Conservation (phyloP, 495 filamentous ascomycete genomes). For the Oidiodendron maius region DNA sequence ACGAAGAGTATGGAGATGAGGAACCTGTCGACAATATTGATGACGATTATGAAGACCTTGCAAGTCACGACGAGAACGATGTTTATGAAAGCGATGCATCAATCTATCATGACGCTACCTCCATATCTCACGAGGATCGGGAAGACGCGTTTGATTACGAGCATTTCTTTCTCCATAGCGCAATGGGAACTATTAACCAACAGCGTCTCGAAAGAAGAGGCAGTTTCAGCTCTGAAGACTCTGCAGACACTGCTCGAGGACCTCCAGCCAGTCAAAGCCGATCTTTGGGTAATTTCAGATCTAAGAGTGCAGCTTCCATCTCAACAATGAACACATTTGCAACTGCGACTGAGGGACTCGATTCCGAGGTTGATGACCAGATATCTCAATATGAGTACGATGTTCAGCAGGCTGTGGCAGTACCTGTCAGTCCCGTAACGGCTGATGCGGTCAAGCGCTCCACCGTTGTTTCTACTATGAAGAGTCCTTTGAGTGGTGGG, state of each 20-base stretch:
- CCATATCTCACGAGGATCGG: slow-evolving; percentile 78
- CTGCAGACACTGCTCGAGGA: slow-evolving; percentile 68
- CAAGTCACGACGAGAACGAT: slow-evolving; percentile 19
- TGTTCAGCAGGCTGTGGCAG: slow-evolving; percentile 21
- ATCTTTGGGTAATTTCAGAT: slow-evolving; percentile 35
- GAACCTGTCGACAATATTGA: slow-evolving; percentile 13
- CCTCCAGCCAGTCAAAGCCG: slow-evolving; percentile 23
- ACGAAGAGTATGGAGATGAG: slow-evolving; percentile 5
- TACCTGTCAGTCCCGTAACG: slow-evolving; percentile 37
- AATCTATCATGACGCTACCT: slow-evolving; percentile 50
- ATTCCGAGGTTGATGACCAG: slow-evolving; percentile 35
- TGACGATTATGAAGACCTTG: slow-evolving; percentile 18
- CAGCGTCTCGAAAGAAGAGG: slow-evolving; percentile 37
- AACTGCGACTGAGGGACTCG: slow-evolving; percentile 65
- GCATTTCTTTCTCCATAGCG: slow-evolving; percentile 87
- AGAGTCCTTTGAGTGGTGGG: slow-evolving; percentile 18
- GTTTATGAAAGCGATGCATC: slow-evolving; percentile 33
- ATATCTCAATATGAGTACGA: slow-evolving; percentile 24
- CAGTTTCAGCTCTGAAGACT: slow-evolving; percentile 60
- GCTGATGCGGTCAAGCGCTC: slow-evolving; percentile 22
- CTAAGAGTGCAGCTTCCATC: slow-evolving; percentile 59
- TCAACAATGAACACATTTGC: slow-evolving; percentile 79
- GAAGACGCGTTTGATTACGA: slow-evolving; percentile 98
- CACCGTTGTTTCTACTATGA: slow-evolving; percentile 15
- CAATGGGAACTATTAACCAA: slow-evolving; percentile 64